phyloP scores from a whole-genome alignment of 495 filamentous ascomycete species.

The Tuber magnatum region DNA sequence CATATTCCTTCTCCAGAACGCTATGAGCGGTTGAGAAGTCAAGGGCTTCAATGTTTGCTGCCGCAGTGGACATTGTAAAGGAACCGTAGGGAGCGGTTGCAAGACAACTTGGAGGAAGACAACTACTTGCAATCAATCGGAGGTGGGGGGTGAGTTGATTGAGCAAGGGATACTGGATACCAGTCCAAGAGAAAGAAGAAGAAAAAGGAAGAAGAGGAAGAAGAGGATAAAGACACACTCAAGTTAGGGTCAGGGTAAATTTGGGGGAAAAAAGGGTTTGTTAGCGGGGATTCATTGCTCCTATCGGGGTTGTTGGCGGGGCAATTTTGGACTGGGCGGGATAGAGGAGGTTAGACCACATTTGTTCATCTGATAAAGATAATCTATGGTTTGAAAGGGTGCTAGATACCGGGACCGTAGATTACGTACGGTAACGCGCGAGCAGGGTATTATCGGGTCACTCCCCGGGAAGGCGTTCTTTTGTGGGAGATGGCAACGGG shows the following conservation, averaged over 20 bases:
- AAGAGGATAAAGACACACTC: constrained; percentile 46
- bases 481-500: too few relatives aligned
- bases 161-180: constrained; percentile 39
- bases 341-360: constrained; percentile 7
- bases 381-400: not conserved
- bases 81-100: constrained; percentile 12
- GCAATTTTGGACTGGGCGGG: constrained; percentile 25
- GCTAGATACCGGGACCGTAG: too few relatives aligned
- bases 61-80: constrained; percentile 35
- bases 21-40: constrained; percentile 66
- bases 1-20: constrained; percentile 65
- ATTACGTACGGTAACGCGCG: too few relatives aligned
- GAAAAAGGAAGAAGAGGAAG: constrained; percentile 41
- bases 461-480: too few relatives aligned
- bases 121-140: constrained; percentile 18
- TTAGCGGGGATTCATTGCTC: not conserved
- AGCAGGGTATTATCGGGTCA: too few relatives aligned
- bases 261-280: constrained; percentile 6
- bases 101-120: not conserved
- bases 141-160: constrained; percentile 23
- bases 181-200: constrained; percentile 42
- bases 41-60: constrained; percentile 42
- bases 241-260: constrained; percentile 41
- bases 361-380: not conserved
- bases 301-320: constrained; percentile 42